Evolutionary conservation across 257 asterid species (phyloP).

Genomic region (Plectranthus barbatus): DNA sequence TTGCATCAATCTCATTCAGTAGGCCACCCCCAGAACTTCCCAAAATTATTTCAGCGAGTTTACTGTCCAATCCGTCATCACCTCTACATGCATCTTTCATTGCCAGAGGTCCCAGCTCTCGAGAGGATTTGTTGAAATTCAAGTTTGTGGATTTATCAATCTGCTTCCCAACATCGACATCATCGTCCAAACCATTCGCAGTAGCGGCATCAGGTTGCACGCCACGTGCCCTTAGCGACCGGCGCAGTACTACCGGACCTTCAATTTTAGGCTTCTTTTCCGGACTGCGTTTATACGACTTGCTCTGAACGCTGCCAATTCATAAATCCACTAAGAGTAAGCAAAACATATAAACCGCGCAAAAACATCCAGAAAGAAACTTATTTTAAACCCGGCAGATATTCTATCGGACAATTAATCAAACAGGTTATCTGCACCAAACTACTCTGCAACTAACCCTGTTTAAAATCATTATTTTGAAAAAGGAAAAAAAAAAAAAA

Average conservation of each 20-base stretch:
- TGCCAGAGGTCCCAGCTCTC: constrained; percentile 38
- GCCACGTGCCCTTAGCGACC: constrained; percentile 86
- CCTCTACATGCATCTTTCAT: constrained; percentile 49
- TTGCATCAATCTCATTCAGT: constrained; percentile 14
- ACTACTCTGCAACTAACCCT: neutral
- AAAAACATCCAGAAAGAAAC: neutral
- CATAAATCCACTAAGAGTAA: neutral
- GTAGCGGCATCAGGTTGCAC: constrained; percentile 65
- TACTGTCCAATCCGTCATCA: constrained; percentile 34
- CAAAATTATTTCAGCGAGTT: constrained; percentile 30
- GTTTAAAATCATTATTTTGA: neutral
- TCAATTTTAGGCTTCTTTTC: constrained; percentile 51
- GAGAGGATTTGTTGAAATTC: constrained; percentile 11
- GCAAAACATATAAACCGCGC: neutral
- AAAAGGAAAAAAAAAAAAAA: neutral
- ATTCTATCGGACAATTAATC: neutral
- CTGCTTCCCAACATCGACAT: constrained; percentile 20
- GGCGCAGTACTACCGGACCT: constrained; percentile 62
- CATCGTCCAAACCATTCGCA: constrained; percentile 49
- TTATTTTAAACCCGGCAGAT: neutral
- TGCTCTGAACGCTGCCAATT: constrained; percentile 42
- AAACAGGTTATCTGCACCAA: constrained; percentile 7
- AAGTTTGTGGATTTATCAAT: neutral
- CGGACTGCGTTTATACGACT: constrained; percentile 52
- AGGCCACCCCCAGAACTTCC: constrained; percentile 14